These are phyloP conservation scores for Chrysopogon serrulatus DNA, from an alignment of 176 grass and related monocot genomes.

Conservation along the genomic window DNA sequence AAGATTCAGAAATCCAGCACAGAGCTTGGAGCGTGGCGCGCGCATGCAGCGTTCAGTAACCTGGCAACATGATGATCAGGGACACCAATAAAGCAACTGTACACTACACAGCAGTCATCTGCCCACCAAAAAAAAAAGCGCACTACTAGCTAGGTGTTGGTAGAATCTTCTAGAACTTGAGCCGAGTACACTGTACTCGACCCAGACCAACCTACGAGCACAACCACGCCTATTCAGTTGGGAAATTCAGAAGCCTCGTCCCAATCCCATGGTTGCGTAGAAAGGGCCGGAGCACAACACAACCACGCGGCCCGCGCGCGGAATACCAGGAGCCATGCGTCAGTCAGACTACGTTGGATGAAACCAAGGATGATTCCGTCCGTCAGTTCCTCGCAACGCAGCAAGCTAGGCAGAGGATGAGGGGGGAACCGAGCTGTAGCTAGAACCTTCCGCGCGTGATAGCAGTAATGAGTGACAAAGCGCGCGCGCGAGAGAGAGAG, in stretches of 20 bases:
- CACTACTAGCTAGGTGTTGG: not conserved
- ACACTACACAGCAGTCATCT: not conserved
- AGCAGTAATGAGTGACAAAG: too few species aligned
- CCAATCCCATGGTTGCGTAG: not conserved
- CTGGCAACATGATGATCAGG: not conserved
- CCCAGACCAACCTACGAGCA: not conserved
- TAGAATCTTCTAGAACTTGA: not conserved
- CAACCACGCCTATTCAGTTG: not conserved
- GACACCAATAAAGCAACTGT: not conserved
- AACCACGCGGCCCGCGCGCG: not conserved
- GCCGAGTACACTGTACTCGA: not conserved
- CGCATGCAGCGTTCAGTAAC: not conserved
- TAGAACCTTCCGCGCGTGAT: not conserved
- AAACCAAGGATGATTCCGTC: not conserved
- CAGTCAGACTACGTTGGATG: not conserved
- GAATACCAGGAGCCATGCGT: not conserved
- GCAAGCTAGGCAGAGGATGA: not conserved
- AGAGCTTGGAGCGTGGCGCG: not conserved
- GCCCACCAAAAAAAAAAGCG: not conserved
- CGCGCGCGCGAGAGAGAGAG: too few species aligned
- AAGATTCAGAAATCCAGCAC: not conserved
- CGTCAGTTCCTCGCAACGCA: not conserved
- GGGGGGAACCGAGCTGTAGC: not conserved
- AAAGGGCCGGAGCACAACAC: too few species aligned
- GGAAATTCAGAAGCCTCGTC: not conserved